These are phyloP conservation scores for Dendrocalamus latiflorus DNA, from an alignment of 202 grass and related monocot species.

Conservation along the genomic window DNA sequence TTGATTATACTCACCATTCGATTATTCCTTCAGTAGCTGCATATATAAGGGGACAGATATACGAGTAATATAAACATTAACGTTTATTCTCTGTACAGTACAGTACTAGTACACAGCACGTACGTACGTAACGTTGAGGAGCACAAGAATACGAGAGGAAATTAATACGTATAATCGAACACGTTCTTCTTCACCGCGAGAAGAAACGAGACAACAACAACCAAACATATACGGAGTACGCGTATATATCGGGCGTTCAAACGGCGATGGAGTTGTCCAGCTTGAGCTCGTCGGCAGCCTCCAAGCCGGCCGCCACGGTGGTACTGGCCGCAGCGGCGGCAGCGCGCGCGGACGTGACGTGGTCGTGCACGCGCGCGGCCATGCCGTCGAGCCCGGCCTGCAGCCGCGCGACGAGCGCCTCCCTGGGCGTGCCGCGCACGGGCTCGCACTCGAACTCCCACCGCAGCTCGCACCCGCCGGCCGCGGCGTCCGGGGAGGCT, in stretches of 20 bases:
- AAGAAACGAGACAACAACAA: background rate
- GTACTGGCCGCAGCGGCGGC: background rate
- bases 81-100: background rate
- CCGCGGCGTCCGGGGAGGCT: background rate
- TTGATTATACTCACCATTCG: too few species aligned
- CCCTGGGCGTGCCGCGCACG: conserved; percentile 51
- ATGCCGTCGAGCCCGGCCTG: conserved; percentile 69
- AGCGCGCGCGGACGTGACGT: conserved; percentile 26
- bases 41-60: too few species aligned
- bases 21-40: background rate
- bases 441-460: conserved; percentile 77
- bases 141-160: background rate
- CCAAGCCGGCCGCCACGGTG: background rate
- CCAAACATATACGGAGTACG: background rate
- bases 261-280: conserved; percentile 41
- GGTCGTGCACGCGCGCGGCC: conserved; percentile 43
- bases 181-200: background rate
- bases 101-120: background rate
- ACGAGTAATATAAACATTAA: background rate
- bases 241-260: background rate
- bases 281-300: conserved; percentile 30
- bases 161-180: background rate
- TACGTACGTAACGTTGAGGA: background rate
- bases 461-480: conserved; percentile 41
- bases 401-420: conserved; percentile 52